Base-by-base conservation (phyloP, 306 rosid genomes). In the Ceratonia siliqua region DNA sequence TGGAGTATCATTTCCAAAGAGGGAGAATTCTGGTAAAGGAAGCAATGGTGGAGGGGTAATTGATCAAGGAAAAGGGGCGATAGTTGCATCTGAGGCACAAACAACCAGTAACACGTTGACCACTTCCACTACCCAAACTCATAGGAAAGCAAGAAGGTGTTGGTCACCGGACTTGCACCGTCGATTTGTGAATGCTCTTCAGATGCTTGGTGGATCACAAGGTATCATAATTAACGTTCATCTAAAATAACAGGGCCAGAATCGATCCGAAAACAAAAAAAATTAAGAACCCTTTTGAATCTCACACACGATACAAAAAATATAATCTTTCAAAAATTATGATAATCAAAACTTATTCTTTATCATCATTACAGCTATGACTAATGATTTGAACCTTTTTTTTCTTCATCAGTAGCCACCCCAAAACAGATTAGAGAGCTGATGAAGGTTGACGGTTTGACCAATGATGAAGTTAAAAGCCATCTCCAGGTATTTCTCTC, bases 391-490 rank as follows among this genome's bases (percentile, higher is more conserved):
- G 4, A 22, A 5, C 8, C 8, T 8, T 54, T 62, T 59, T 18
- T 36, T 36, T 24, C 42, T 28, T 55, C 21, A 50, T 18, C 84
- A 92, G 99, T 89, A 77, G 99, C 99, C 18, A 95, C 99, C 3
- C 99, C 99, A 74, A 95, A 95, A 64, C 99, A 95, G 80, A 95
- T 95, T 32, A 92, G 99, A 78, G 99, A 95, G 82, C 82, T 92
- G 87, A 95, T 95, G 99, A 95, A 95, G 85, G 97, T 95, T 76
- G 99, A 95, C 54, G 99, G 99, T 85, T 95, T 95, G 98, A 95
- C 99, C 88, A 95, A 95, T 68, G 99, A 95, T 86, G 99, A 95
- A 86, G 99, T 95, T 72, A 95, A 95, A 95, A 95, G 99, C 86
- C 99, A 95, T 91, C 80, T 95, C 68, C 99, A 95, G 98, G 98